Conservation (phyloP, 2,329 filamentous ascomycete species). For the Aspergillus fructus region DNA sequence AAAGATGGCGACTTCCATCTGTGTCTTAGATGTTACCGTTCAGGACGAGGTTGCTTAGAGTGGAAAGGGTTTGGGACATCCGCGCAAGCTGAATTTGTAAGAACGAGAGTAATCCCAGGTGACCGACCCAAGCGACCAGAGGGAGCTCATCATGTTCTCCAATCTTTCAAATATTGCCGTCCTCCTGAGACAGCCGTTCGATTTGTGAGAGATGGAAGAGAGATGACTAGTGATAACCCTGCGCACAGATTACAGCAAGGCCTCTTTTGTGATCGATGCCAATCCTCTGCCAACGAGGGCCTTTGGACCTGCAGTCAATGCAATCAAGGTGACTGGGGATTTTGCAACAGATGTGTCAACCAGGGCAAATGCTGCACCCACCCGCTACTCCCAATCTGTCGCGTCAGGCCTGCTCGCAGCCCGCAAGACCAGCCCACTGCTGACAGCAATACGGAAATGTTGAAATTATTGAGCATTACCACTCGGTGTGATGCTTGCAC, state of each 20-base stretch:
- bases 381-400: constrained; percentile 72
- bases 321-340: constrained; percentile 93
- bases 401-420: constrained; percentile 44
- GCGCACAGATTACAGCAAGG: constrained; percentile 69
- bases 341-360: constrained; percentile 84
- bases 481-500: constrained; percentile 78
- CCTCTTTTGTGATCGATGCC: constrained; percentile 79
- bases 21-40: constrained; percentile 77
- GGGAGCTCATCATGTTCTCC: constrained; percentile 53
- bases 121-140: constrained; percentile 13
- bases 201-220: constrained; percentile 42
- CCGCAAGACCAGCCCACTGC: constrained; percentile 29
- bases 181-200: constrained; percentile 28
- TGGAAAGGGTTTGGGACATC: constrained; percentile 85
- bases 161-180: constrained; percentile 33
- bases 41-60: constrained; percentile 73
- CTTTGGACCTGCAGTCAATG: constrained; percentile 88
- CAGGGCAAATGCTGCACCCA: constrained; percentile 80
- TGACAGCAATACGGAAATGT: constrained; percentile 46
- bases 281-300: constrained; percentile 72
- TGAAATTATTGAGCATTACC: constrained; percentile 68
- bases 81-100: constrained; percentile 68
- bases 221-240: constrained; percentile 66
- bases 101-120: constrained; percentile 35
- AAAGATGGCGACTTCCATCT: constrained; percentile 71